These are phyloP conservation scores for Podospora tetraspora DNA, from an alignment of 495 filamentous ascomycete species.

Conservation along the genomic window DNA sequence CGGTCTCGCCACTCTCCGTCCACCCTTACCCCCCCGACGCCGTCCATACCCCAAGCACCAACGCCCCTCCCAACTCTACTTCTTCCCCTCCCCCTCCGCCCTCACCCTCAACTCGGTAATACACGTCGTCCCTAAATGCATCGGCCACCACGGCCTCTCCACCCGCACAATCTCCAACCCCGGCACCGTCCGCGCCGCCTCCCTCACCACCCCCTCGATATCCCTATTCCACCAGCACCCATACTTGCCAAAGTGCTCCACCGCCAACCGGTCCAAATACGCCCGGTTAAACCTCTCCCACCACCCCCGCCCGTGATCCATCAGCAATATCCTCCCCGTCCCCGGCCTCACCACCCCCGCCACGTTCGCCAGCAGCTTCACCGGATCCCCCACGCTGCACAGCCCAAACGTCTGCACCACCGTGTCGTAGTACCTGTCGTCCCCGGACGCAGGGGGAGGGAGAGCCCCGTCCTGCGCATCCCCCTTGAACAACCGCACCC, in stretches of 20 bases:
- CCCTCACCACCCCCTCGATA: conserved; percentile 66
- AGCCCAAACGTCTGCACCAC: conserved; percentile 90
- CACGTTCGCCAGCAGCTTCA: conserved; percentile 56
- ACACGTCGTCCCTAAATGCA: conserved; percentile 64
- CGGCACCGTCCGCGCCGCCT: conserved; percentile 51
- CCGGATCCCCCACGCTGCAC: conserved; percentile 77
- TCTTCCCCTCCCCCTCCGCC: background rate
- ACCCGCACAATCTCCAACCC: conserved; percentile 73
- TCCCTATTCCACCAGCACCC: conserved; percentile 99
- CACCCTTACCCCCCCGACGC: too few relatives aligned
- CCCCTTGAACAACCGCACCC: conserved; percentile 35
- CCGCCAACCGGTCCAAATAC: conserved; percentile 66
- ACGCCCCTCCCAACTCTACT: background rate
- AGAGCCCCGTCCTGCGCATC: conserved; percentile 33
- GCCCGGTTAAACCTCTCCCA: conserved; percentile 72
- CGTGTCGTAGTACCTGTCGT: conserved; percentile 62
- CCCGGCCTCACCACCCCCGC: conserved; percentile 47
- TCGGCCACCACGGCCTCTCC: conserved; percentile 51
- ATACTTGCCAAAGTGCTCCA: conserved; percentile 71
- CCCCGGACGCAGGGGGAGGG: conserved; percentile 16
- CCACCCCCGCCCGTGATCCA: conserved; percentile 84
- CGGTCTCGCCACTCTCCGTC: too few relatives aligned
- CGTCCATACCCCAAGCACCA: too few relatives aligned
- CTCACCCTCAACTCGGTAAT: conserved; percentile 41
- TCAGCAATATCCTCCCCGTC: conserved; percentile 69